A percentile compares a stretch with the other conserved stretches of the same genome.
These are phyloP conservation scores for Prunus dulcis DNA, from an alignment of 306 rosid species.

Conservation along the genomic window DNA sequence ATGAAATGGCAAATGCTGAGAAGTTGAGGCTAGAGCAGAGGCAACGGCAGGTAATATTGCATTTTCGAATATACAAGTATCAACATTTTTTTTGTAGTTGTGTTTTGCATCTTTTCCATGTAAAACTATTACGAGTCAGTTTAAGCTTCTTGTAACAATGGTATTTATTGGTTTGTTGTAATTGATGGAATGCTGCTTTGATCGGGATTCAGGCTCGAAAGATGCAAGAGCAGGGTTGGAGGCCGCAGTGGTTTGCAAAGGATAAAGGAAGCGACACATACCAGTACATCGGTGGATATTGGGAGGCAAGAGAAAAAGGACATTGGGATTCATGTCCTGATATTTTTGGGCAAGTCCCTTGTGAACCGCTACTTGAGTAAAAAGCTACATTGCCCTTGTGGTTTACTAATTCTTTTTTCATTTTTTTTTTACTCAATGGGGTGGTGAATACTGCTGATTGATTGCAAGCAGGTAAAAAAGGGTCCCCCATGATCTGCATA, in stretches of 20 bases:
- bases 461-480: conserved; percentile 16
- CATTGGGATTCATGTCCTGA: conserved; percentile 92
- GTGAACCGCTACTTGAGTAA: conserved; percentile 63
- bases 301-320: conserved; percentile 78
- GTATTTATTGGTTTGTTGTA: neutral
- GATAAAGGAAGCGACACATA: conserved; percentile 79
- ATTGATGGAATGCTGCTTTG: conserved; percentile 19
- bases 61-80: neutral
- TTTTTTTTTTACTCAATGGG: conserved; percentile 12
- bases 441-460: neutral
- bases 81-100: neutral
- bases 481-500: conserved; percentile 45
- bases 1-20: conserved; percentile 94
- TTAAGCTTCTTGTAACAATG: neutral
- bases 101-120: neutral
- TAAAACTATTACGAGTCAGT: too few species aligned
- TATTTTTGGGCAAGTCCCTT: conserved; percentile 77
- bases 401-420: conserved; percentile 29
- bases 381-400: conserved; percentile 17
- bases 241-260: conserved; percentile 83
- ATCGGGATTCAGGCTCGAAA: conserved; percentile 68
- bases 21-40: conserved; percentile 93
- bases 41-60: conserved; percentile 80
- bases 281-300: conserved; percentile 77
- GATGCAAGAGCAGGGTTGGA: conserved; percentile 99